A percentile compares a stretch with the other conserved stretches of the same genome.
Evolutionary conservation across 176 grass and related monocot species (phyloP).

Genomic region (Urochloa ruziziensis): DNA sequence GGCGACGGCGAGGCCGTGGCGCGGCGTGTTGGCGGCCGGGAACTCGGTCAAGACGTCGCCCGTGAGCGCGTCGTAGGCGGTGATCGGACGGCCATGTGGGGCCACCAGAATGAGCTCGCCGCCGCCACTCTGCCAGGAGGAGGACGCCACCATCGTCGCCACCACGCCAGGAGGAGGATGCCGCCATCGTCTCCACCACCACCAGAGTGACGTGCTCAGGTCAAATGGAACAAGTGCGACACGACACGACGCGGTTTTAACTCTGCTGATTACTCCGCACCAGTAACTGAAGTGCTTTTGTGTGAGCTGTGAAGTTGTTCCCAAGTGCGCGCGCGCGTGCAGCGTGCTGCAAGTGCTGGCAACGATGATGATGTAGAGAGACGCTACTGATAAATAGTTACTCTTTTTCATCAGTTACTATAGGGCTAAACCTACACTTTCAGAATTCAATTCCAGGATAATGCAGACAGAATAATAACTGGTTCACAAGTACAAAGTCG

Average conservation of each 20-base stretch:
- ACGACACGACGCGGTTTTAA: neutral
- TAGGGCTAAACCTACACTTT: no score
- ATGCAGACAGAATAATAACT: no score
- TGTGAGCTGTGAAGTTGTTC: no score
- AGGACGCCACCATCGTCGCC: neutral
- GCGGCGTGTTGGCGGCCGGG: conserved; percentile 9
- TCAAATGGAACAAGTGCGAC: neutral
- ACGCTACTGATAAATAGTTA: no score
- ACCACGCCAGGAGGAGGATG: neutral
- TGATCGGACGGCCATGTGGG: neutral
- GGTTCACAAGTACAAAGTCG: no score
- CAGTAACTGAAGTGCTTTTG: neutral
- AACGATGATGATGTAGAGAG: no score
- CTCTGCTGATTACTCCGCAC: neutral
- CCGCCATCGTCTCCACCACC: neutral
- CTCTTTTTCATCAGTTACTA: no score
- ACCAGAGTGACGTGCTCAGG: neutral
- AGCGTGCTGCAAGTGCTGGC: no score
- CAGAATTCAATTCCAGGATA: no score
- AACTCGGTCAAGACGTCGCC: conserved; percentile 21
- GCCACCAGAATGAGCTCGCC: conserved; percentile 25
- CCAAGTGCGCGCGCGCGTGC: no score
- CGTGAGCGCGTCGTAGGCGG: conserved; percentile 23
- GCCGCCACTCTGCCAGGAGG: neutral
- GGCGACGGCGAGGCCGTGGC: neutral